These are phyloP conservation scores for Chloromonas sp. DNA, from an alignment of 163 green algal species.

Conservation along the genomic window DNA sequence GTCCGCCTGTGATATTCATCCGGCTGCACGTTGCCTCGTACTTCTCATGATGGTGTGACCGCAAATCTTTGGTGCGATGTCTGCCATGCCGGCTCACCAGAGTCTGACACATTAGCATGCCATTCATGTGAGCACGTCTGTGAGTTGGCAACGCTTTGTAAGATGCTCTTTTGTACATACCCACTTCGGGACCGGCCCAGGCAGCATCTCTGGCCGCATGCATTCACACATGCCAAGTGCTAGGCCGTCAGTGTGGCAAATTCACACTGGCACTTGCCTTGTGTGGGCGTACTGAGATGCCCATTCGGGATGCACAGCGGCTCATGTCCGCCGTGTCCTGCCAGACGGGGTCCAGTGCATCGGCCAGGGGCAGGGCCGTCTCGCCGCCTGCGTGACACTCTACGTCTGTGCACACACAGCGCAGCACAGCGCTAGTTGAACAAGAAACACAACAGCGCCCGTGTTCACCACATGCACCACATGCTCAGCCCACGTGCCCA, in stretches of 20 bases:
- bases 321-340: conserved; percentile 24
- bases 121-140: too few species aligned
- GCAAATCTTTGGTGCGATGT: neutral
- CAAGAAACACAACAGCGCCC: too few species aligned
- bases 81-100: neutral
- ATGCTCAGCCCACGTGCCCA: too few species aligned
- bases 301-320: conserved; percentile 16
- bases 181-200: neutral
- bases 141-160: neutral
- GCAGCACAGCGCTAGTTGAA: too few species aligned
- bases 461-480: too few species aligned
- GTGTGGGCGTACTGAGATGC: conserved; percentile 13
- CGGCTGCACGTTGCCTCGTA: too few species aligned
- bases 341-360: conserved; percentile 27
- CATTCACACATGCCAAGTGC: neutral
- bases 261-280: conserved; percentile 7
- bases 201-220: neutral
- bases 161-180: neutral
- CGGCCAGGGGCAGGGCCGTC: conserved; percentile 46
- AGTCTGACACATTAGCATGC: too few species aligned
- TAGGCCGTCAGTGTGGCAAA: too few species aligned
- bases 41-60: too few species aligned
- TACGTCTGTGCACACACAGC: neutral
- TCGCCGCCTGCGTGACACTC: conserved; percentile 33
- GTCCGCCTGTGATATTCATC: too few species aligned